Evolutionary conservation across 352 stramenopile genomes (phyloP), one percentile per base, ranked within the genome.

Genomic region (Phytophthora foliorum): DNA sequence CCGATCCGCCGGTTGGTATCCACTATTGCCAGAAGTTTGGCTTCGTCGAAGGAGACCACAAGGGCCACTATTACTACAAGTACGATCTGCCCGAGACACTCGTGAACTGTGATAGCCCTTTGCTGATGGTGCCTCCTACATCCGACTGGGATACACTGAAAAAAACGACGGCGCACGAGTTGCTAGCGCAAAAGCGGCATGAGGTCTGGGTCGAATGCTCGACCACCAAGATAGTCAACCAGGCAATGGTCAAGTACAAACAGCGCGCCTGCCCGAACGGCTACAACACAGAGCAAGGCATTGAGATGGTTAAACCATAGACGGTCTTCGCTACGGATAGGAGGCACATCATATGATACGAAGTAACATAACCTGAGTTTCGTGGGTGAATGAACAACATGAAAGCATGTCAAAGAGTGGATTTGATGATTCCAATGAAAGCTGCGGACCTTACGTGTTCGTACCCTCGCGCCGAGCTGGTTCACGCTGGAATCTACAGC

Each of bases 1-100:
- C 29, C 8, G 65, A 79, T 21, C 72, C 81, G 42, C 81, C 78
- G 10, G 73, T 84, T 46, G 70, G 57, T 6, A 61, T 89, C 31
- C 81, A 89, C 64, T 89, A 88, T 58, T 88, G 74, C 46, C 81
- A 82, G 58, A 74, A 81, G 50, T 86, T 84, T 27, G 80, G 80
- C 49, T 82, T 81, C 34, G 65, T 82, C 17, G 62, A 81, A 53
- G 70, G 69, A 13, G 57, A 81, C 13, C 69, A 75, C 46, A 67
- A 82, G 19, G 78, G 77, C 7, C 75, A 81, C 50, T 72, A 84
- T 41, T 86, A 80, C 64, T 88, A 86, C 77, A 86, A 88, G 52
- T 88, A 86, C 53, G 64, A 78, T 27, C 36, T 88, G n/a, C 78
- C 80, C 17, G 67, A 83, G 50, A 74, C 78, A 38, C 49, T 88